Evolutionary conservation across 495 filamentous ascomycete species (phyloP).

Genomic region (Hypoxylon subgilvum): DNA sequence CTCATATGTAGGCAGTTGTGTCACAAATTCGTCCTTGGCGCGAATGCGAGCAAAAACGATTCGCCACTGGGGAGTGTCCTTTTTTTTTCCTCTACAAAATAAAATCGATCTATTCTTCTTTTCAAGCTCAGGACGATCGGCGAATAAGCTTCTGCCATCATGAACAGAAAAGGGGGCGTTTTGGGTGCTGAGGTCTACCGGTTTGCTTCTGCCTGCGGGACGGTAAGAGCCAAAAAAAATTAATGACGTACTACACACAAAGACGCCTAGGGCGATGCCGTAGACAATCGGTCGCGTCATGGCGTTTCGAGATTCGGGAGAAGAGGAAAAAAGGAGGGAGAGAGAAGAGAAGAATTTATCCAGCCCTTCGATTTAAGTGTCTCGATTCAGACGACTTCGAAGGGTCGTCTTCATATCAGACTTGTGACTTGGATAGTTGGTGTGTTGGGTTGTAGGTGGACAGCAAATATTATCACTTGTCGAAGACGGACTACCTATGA

Average conservation of each 20-base stretch:
- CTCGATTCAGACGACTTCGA: conserved; percentile 6
- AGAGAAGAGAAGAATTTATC: not conserved
- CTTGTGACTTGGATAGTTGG: not conserved
- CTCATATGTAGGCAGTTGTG: not conserved
- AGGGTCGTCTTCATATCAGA: conserved; percentile 13
- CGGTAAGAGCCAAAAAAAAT: conserved; percentile 21
- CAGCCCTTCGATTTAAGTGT: conserved; percentile 22
- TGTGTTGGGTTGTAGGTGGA: conserved; percentile 26
- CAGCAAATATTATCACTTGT: conserved; percentile 15
- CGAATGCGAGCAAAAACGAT: too few relatives aligned
- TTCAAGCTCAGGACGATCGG: not conserved
- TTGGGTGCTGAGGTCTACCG: conserved; percentile 15
- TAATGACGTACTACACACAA: conserved; percentile 64
- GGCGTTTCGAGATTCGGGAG: conserved; percentile 15
- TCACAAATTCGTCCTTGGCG: conserved; percentile 5
- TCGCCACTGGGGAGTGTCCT: too few relatives aligned
- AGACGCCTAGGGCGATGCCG: conserved; percentile 59
- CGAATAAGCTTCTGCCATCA: not conserved
- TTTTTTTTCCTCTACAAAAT: too few relatives aligned
- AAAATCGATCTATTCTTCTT: too few relatives aligned
- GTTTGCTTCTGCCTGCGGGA: conserved; percentile 24
- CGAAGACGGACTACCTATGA: conserved; percentile 1
- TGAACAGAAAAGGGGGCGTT: not conserved
- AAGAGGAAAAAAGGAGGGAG: conserved; percentile 1
- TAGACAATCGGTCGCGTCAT: conserved; percentile 64